phyloP scores from a whole-genome alignment of 768 basidiomycete species.

The Hypsizygus marmoreus region DNA sequence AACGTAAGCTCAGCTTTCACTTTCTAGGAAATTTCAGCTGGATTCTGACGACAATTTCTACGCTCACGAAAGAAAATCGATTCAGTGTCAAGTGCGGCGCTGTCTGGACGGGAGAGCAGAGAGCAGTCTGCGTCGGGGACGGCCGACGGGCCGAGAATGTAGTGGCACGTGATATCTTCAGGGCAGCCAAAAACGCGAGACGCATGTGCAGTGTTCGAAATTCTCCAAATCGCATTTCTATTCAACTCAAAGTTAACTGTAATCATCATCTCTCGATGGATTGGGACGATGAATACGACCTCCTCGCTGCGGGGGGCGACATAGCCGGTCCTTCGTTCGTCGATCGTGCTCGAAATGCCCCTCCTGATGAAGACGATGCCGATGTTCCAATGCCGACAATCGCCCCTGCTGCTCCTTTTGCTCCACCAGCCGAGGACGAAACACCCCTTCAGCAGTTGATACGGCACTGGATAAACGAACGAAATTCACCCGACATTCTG shows the following conservation, averaged over 20 bases:
- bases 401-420: conserved; percentile 7
- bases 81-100: too few relatives aligned
- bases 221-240: neutral
- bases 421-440: conserved; percentile 34
- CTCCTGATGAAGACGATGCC: conserved; percentile 38
- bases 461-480: conserved; percentile 85
- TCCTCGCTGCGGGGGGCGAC: conserved; percentile 16
- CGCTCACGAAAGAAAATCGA: too few relatives aligned
- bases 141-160: too few relatives aligned
- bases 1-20: too few relatives aligned
- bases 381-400: conserved; percentile 26
- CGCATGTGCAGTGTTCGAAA: too few relatives aligned
- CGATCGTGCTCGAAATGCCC: conserved; percentile 37
- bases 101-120: too few relatives aligned
- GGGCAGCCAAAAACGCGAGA: conserved; percentile 32
- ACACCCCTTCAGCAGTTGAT: conserved; percentile 71
- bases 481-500: conserved; percentile 79
- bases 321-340: conserved; percentile 25
- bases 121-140: too few relatives aligned
- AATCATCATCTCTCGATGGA: conserved; percentile 29
- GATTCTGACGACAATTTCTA: too few relatives aligned
- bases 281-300: conserved; percentile 41
- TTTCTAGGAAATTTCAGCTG: too few relatives aligned
- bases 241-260: neutral
- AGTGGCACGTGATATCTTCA: conserved; percentile 20